Conservation (phyloP, 176 grass and related monocot species). For the Eleusine indica region DNA sequence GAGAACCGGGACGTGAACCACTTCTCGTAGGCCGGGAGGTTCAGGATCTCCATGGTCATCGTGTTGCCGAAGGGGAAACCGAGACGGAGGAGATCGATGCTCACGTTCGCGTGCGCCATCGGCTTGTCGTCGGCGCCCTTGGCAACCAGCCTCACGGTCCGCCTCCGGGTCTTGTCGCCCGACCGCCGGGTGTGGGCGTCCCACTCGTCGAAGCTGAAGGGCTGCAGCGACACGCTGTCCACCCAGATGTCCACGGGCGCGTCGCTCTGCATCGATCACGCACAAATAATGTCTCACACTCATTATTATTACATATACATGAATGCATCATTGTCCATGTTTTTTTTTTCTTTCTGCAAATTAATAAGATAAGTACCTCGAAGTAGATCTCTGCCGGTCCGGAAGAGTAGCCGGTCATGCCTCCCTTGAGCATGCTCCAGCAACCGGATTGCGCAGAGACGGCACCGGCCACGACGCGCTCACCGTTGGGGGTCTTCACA, state of each 20-base stretch:
- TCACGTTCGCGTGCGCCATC: constrained; percentile 44
- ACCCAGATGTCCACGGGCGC: constrained; percentile 63
- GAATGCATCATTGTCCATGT: no score
- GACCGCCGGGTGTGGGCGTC: constrained; percentile 42
- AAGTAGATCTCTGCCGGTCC: constrained; percentile 66
- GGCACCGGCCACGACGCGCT: constrained; percentile 43
- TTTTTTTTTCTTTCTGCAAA: no score
- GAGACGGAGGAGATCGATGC: constrained; percentile 34
- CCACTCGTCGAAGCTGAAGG: constrained; percentile 82
- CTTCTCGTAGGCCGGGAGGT: constrained; percentile 58
- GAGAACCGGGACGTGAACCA: constrained; percentile 88
- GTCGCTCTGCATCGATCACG: constrained; percentile 35
- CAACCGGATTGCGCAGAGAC: constrained; percentile 51
- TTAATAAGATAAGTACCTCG: constrained; percentile 39
- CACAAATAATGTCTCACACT: no score
- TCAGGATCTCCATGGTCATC: constrained; percentile 54
- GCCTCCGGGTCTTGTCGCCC: constrained; percentile 40
- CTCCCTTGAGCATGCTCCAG: constrained; percentile 93
- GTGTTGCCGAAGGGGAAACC: constrained; percentile 78
- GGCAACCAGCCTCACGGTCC: constrained; percentile 31
- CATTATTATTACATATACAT: no score
- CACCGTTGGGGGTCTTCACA: constrained; percentile 40
- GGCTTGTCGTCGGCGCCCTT: constrained; percentile 33
- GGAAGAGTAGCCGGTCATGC: constrained; percentile 58
- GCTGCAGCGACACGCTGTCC: constrained; percentile 82